Evolutionary conservation across 1,284 basidiomycete species (phyloP), one percentile per base, ranked within the genome.

Genomic region (Ustilago crameri): DNA sequence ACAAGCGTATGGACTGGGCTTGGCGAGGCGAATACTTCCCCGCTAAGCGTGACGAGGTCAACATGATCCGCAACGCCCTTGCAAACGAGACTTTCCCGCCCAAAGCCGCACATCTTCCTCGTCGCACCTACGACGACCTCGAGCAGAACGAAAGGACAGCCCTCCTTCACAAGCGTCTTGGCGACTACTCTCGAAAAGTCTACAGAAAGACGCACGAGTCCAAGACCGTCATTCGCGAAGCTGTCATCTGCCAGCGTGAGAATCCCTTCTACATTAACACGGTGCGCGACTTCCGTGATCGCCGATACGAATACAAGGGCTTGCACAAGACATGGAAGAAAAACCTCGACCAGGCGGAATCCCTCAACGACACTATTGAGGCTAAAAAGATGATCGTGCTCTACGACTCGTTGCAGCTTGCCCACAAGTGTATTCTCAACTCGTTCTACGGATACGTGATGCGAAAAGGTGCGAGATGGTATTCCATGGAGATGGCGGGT

Each of bases 401-500:
- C 15, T 99, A 98, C 71, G 96, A 98, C 84, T 98, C 96, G 10
- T 88, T 99, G n/a, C 96, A 99, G 84, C 90, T 99, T 17, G 96
- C 96, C 5, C 96, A 99, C 88, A 98, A 99, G 87, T 98, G 94
- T 85, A 99, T 98, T 83, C 89, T 99, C 76, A 98, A 99, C 87
- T 98, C 95, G 3, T 98, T 98, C 87, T 98, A 98, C 84, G 96
- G 96, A 47, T 99, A 98, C 81, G 96, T 99, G 84, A 99, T 98
- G 96, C 90, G 95, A 37, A 99, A 99, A 84, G 96, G 96, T 59
- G 96, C 96, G 17, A 88, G 96, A 22, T 99, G 96, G 96, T 95
- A 98, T 85, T 98, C 95, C 37, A 98, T 99, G 96, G 96, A 99
- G 86, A 99, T 99, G 96, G 96, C 96, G 0, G 96, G 96, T 20